Evolutionary conservation across 441 rosid species (phyloP).

Genomic region (Pelargonium australe): DNA sequence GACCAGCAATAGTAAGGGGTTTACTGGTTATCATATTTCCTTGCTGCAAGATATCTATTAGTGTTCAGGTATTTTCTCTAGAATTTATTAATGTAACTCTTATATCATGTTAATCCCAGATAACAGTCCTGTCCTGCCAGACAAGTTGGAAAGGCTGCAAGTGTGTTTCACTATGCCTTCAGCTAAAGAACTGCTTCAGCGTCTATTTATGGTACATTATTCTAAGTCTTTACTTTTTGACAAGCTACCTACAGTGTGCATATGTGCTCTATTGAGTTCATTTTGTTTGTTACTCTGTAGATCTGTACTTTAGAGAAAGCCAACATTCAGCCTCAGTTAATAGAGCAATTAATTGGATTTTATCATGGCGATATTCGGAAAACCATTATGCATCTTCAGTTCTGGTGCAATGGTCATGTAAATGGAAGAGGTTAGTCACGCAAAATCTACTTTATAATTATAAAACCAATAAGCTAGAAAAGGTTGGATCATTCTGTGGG

Average conservation of each 20-base stretch:
- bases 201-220: conserved; percentile 43
- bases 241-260: conserved; percentile 12
- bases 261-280: conserved; percentile 18
- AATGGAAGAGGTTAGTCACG: conserved; percentile 43
- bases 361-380: conserved; percentile 75
- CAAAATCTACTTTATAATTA: neutral
- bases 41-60: conserved; percentile 13
- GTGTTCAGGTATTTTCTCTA: conserved; percentile 13
- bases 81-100: conserved; percentile 12
- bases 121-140: conserved; percentile 57
- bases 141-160: conserved; percentile 57
- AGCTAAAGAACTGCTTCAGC: conserved; percentile 51
- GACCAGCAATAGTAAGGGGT: conserved; percentile 72
- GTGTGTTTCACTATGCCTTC: conserved; percentile 54
- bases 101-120: conserved; percentile 40
- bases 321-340: conserved; percentile 40
- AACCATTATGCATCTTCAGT: conserved; percentile 74
- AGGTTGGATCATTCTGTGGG: too few species aligned
- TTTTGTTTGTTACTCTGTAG: conserved; percentile 30
- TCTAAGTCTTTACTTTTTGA: conserved; percentile 17
- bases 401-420: conserved; percentile 78
- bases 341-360: conserved; percentile 45
- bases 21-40: conserved; percentile 19
- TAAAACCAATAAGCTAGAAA: too few species aligned
- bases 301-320: conserved; percentile 70